A percentile compares a stretch with the other conserved stretches of the same genome.
phyloP scores from a whole-genome alignment of 805 yeast genomes.

The Candida maesae region DNA sequence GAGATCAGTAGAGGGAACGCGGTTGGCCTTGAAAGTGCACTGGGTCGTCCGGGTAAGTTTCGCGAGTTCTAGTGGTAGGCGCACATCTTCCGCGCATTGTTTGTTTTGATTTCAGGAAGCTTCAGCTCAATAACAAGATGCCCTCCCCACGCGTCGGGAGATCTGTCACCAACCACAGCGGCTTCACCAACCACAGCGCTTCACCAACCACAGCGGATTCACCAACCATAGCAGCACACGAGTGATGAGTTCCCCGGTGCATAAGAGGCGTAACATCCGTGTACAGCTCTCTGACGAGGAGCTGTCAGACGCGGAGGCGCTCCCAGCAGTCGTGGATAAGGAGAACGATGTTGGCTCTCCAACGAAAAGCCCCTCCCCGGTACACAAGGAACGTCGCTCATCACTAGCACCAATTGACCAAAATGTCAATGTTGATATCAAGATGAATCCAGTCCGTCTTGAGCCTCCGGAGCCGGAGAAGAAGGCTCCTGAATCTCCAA shows the following conservation, averaged over 20 bases:
- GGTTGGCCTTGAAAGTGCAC: no score
- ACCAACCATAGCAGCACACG: no score
- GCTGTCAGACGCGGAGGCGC: slow-evolving; percentile 11
- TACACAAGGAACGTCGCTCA: slow-evolving; percentile 22
- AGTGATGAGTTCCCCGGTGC: slow-evolving; percentile 28
- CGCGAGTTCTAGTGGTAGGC: background rate
- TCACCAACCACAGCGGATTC: no score
- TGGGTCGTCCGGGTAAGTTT: background rate
- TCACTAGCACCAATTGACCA: slow-evolving; percentile 23
- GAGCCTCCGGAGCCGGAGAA: slow-evolving; percentile 20
- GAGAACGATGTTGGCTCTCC: slow-evolving; percentile 27
- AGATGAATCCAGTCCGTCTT: slow-evolving; percentile 13
- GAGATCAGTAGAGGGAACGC: no score
- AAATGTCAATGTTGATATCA: slow-evolving; percentile 18
- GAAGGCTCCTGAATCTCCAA: slow-evolving; percentile 30
- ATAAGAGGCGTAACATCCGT: slow-evolving; percentile 22
- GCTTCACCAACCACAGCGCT: no score
- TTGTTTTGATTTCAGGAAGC: slow-evolving; percentile 23
- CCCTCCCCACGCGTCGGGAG: no score
- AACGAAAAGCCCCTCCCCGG: slow-evolving; percentile 19
- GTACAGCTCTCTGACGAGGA: slow-evolving; percentile 18
- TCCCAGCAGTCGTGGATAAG: slow-evolving; percentile 15
- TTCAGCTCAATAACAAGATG: no score
- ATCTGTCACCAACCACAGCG: no score
- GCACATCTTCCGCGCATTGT: slow-evolving; percentile 2